These are phyloP conservation scores for Alopecurus myosuroides DNA, from an alignment of 176 grass and related monocot species.

Conservation along the genomic window DNA sequence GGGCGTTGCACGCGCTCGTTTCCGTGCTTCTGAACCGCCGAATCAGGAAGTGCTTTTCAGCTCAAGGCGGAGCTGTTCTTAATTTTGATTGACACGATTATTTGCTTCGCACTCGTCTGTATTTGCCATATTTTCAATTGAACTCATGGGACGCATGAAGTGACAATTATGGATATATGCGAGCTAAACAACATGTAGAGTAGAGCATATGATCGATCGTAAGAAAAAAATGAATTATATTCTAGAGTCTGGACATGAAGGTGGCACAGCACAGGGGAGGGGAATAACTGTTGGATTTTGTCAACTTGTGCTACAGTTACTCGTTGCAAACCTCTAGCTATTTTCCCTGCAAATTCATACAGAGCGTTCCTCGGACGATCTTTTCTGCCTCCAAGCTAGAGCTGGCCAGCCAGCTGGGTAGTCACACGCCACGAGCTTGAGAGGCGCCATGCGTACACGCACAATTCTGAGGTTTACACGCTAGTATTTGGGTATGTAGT, in stretches of 20 bases:
- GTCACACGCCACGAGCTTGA: neutral
- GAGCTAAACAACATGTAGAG: neutral
- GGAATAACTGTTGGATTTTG: neutral
- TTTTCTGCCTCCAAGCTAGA: neutral
- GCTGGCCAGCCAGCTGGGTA: slow-evolving; percentile 5
- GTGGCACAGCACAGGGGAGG: neutral
- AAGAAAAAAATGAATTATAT: neutral
- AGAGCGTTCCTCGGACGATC: neutral
- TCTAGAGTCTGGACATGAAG: slow-evolving; percentile 10
- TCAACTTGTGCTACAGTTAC: neutral
- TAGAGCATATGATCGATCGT: no score
- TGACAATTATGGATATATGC: neutral
- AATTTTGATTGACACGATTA: neutral
- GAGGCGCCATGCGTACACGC: neutral
- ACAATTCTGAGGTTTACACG: neutral
- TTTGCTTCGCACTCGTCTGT: neutral
- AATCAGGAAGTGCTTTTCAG: neutral
- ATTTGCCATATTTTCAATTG: neutral
- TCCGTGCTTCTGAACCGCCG: neutral
- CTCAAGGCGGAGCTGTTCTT: no score
- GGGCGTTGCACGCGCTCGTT: neutral
- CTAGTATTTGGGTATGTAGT: neutral
- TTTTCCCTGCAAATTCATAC: neutral
- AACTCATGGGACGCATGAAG: neutral
- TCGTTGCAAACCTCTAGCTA: neutral